A percentile compares a stretch with the other conserved stretches of the same genome.
phyloP scores from a whole-genome alignment of 2,329 filamentous ascomycete genomes.

The Nigrospora osmanthi region DNA sequence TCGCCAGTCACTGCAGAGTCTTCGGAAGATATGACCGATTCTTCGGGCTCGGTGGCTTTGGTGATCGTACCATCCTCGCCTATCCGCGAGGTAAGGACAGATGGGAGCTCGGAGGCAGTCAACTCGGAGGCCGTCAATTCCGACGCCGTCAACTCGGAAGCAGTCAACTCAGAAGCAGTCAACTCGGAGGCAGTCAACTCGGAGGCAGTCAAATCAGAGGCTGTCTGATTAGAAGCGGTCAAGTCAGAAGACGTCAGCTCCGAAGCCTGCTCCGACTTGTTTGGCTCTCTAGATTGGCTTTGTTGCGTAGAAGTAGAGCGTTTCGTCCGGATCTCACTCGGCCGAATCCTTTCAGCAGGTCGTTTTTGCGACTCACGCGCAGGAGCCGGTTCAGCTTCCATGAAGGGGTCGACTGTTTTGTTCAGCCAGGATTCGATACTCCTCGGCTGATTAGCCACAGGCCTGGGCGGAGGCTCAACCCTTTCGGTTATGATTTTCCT shows the following conservation, averaged over 20 bases:
- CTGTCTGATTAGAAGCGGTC: neutral
- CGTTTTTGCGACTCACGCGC: slow-evolving; percentile 20
- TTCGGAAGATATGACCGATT: too few species aligned
- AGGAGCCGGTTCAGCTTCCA: slow-evolving; percentile 28
- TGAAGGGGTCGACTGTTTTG: slow-evolving; percentile 54
- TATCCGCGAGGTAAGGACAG: neutral
- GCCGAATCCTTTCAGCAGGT: slow-evolving; percentile 26
- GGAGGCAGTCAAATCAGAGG: neutral
- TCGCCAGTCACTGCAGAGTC: too few species aligned
- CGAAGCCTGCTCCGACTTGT: neutral
- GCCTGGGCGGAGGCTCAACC: slow-evolving; percentile 43
- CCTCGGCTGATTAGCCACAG: slow-evolving; percentile 47
- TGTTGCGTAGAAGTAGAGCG: slow-evolving; percentile 10
- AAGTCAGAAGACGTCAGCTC: neutral
- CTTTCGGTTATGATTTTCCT: slow-evolving; percentile 59
- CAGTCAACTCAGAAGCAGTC: neutral
- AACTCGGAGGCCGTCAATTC: neutral
- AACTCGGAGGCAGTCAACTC: neutral
- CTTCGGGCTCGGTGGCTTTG: neutral
- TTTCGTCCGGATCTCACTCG: slow-evolving; percentile 20
- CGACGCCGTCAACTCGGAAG: neutral
- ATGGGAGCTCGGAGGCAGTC: neutral
- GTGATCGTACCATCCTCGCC: neutral
- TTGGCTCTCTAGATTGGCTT: slow-evolving; percentile 5
- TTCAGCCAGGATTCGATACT: slow-evolving; percentile 61